A percentile compares a stretch with the other conserved stretches of the same genome.
phyloP scores from a whole-genome alignment of 345 rosid genomes.

The Populus ilicifolia region DNA sequence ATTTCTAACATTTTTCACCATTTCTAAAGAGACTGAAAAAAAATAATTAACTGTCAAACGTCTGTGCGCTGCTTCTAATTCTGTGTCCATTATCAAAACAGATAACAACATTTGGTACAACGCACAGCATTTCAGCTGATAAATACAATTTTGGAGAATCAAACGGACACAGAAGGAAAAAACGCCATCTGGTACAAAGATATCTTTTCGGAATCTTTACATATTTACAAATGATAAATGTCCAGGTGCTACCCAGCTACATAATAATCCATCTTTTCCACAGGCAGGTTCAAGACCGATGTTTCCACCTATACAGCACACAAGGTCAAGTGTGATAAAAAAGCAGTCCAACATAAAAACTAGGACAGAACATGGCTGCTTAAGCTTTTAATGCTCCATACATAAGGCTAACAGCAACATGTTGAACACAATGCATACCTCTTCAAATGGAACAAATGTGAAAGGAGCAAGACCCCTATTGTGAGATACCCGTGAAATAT shows the following conservation, averaged over 20 bases:
- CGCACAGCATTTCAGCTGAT: background rate
- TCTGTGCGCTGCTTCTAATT: background rate
- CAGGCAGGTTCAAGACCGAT: slow-evolving; percentile 77
- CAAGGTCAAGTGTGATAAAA: background rate
- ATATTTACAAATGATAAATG: background rate
- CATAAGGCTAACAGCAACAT: background rate
- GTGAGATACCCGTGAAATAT: slow-evolving; percentile 65
- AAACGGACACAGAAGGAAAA: background rate
- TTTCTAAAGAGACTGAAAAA: background rate
- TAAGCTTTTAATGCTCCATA: background rate
- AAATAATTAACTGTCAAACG: background rate
- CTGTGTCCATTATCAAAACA: background rate
- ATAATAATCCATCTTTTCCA: slow-evolving; percentile 92
- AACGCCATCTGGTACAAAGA: background rate
- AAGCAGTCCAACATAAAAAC: background rate
- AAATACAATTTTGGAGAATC: background rate
- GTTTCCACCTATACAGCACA: slow-evolving; percentile 51
- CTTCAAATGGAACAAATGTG: slow-evolving; percentile 87
- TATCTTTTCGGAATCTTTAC: background rate
- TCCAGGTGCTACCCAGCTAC: slow-evolving; percentile 51
- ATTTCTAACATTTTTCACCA: background rate
- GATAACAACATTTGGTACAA: background rate
- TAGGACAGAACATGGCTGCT: background rate
- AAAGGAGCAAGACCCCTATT: slow-evolving; percentile 84
- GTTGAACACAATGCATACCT: slow-evolving; percentile 36